Evolutionary conservation across 2,329 filamentous ascomycete species (phyloP), one percentile per base, ranked within the genome.

Genomic region (Alternaria metachromatica): DNA sequence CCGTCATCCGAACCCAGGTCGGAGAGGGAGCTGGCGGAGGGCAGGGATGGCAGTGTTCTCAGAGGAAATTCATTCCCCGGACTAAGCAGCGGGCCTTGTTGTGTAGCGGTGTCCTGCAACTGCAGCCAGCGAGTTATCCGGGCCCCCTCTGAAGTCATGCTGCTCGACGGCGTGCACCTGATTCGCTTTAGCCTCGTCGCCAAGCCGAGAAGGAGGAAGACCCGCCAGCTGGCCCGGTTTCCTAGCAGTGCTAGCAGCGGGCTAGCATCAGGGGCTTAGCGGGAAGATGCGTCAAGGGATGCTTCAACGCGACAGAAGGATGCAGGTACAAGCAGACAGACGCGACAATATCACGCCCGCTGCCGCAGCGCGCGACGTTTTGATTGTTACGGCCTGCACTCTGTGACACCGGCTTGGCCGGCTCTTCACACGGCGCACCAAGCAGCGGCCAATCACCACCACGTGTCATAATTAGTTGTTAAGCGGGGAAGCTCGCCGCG

Each of bases 51-150:
- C 51, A 80, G 54, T 18, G 78, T 80, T 20, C 71, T 68, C 26
- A 80, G 70, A 50, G 78, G 77, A 51, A 80, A 79, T 50, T 74
- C 78, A 76, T 80, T 76, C 56, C 76, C 76, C 33, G 77, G 76
- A 62, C 77, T 77, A 64, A 70, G 71, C 48, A 67, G 66, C 50
- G 72, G 66, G 61, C 74, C 72, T 63, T 65, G 69, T 55, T 63
- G 62, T 71, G 72, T 65, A 64, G 67, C 65, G 45, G 74, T 67
- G 61, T 76, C 65, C 43, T 65, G 63, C 59, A 75, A 57, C 37
- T 58, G 59, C 67, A 80, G 73, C 78, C 77, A 80, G 65, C 75
- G 72, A 60, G 71, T 66, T 58, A 78, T 73, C 61, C 66, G 68
- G 54, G 71, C 62, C 62, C 69, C 71, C 60, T 65, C 65, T 59